These are phyloP conservation scores for Cercospora sp. DNA, from an alignment of 2,329 filamentous ascomycete genomes.

Conservation along the genomic window DNA sequence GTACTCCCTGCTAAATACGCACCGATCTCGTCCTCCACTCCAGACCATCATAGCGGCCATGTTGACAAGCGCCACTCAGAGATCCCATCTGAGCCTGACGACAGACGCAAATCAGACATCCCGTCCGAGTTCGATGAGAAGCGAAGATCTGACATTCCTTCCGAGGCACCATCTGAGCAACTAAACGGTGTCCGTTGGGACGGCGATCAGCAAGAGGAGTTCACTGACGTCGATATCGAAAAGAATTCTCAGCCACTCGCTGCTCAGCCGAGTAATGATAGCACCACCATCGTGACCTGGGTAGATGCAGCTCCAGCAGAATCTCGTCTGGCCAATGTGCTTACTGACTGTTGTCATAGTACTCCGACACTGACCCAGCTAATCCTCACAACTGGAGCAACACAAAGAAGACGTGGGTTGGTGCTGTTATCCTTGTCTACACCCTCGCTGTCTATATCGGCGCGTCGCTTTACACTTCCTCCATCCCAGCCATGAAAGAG, in stretches of 20 bases:
- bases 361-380: slow-evolving; percentile 37
- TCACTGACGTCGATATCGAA: background rate
- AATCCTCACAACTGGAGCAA: slow-evolving; percentile 38
- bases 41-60: background rate
- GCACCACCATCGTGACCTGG: slow-evolving; percentile 29
- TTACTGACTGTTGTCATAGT: slow-evolving; percentile 28
- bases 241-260: background rate
- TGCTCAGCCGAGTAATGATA: background rate
- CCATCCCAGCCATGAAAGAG: slow-evolving; percentile 49
- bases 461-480: slow-evolving; percentile 52
- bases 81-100: background rate
- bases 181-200: background rate
- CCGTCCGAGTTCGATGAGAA: background rate
- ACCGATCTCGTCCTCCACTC: background rate
- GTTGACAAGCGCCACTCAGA: background rate
- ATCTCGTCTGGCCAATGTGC: background rate
- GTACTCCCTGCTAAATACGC: slow-evolving; percentile 6
- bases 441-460: slow-evolving; percentile 61
- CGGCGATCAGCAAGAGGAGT: background rate
- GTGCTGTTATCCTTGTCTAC: slow-evolving; percentile 45
- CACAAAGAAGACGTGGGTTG: slow-evolving; percentile 32
- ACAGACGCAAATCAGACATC: background rate
- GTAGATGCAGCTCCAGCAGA: background rate
- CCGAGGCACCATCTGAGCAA: background rate
- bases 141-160: background rate